These are phyloP conservation scores for Hericium rajendrae DNA, from an alignment of 768 basidiomycete species.

Conservation along the genomic window DNA sequence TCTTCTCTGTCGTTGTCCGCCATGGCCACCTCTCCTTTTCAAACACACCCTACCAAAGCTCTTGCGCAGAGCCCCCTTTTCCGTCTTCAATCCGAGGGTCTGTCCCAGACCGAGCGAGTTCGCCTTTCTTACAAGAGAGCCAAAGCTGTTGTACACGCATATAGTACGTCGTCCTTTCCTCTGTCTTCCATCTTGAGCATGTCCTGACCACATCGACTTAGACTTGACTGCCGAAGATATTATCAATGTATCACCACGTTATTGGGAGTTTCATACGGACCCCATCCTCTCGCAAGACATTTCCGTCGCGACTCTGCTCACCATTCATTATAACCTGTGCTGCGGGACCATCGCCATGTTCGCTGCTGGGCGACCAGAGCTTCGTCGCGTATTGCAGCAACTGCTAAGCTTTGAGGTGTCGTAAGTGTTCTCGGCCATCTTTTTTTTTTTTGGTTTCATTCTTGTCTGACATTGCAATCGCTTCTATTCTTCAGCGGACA, in stretches of 20 bases:
- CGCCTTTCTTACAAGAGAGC: constrained; percentile 3
- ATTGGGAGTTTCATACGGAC: constrained; percentile 28
- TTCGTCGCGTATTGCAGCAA: constrained; percentile 17
- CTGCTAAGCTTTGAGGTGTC: constrained; percentile 14
- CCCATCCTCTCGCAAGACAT: constrained; percentile 21
- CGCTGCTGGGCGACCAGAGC: constrained; percentile 15
- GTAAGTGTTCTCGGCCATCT: background rate
- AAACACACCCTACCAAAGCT: background rate
- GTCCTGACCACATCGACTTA: constrained; percentile 1
- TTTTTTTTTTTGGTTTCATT: too few relatives aligned
- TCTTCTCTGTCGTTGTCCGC: background rate
- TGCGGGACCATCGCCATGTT: constrained; percentile 27
- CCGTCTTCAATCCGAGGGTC: background rate
- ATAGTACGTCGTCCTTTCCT: constrained; percentile 8
- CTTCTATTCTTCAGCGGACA: constrained; percentile 24
- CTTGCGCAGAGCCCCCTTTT: background rate
- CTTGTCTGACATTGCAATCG: too few relatives aligned
- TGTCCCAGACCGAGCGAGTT: background rate
- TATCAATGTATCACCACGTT: constrained; percentile 20
- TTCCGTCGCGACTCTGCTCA: constrained; percentile 22
- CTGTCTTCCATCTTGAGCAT: background rate
- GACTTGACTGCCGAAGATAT: constrained; percentile 22
- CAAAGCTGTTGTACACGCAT: background rate
- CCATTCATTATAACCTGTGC: constrained; percentile 28
- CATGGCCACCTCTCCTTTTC: background rate